Evolutionary conservation across 306 rosid genomes (phyloP).

Genomic region (Coriaria nepalensis): DNA sequence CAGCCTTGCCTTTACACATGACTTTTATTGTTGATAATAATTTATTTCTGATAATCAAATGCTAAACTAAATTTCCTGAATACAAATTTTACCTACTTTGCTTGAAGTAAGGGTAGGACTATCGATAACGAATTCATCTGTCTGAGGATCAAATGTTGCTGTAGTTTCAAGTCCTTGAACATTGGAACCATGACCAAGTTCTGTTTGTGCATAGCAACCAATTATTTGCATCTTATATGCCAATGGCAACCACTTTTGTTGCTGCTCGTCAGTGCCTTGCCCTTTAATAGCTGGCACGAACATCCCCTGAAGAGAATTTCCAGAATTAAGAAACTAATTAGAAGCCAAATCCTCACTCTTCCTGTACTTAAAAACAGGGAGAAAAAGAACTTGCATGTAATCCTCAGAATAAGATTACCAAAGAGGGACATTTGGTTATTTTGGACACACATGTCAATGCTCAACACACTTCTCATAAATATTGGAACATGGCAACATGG

Average conservation of each 20-base stretch:
- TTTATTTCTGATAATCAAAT: too few relatives aligned
- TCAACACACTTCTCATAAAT: not conserved
- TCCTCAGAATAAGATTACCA: too few relatives aligned
- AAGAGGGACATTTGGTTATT: too few relatives aligned
- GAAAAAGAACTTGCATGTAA: too few relatives aligned
- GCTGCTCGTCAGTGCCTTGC: slow-evolving; percentile 91
- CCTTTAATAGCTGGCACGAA: slow-evolving; percentile 81
- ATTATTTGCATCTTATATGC: slow-evolving; percentile 88
- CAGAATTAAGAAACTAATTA: not conserved
- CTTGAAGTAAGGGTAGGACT: slow-evolving; percentile 93
- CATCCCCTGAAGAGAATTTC: slow-evolving; percentile 54
- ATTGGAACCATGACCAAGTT: slow-evolving; percentile 97
- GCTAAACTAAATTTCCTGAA: not conserved
- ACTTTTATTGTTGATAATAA: too few relatives aligned
- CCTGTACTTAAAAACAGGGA: too few relatives aligned
- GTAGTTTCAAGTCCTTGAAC: slow-evolving; percentile 98
- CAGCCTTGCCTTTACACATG: too few relatives aligned
- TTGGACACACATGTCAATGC: too few relatives aligned
- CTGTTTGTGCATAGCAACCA: slow-evolving; percentile 99
- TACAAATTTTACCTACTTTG: slow-evolving; percentile 51
- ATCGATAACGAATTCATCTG: slow-evolving; percentile 69
- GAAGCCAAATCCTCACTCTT: not conserved
- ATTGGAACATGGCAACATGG: not conserved
- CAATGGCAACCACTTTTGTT: slow-evolving; percentile 70
- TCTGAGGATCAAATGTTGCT: slow-evolving; percentile 78